Conservation (phyloP, 2,329 filamentous ascomycete species). For the Laburnicola sp. region DNA sequence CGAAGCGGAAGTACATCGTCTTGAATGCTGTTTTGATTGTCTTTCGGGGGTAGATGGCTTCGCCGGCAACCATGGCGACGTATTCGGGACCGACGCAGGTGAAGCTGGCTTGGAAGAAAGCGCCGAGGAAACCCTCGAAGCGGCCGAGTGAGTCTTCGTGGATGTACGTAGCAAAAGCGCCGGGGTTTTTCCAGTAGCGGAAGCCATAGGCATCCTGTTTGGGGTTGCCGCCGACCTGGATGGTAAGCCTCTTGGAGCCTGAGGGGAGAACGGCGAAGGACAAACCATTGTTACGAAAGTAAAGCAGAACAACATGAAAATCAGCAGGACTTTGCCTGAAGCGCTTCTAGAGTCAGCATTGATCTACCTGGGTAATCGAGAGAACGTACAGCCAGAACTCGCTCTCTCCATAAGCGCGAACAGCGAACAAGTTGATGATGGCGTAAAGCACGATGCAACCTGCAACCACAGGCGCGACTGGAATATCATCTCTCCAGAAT, state of each 20-base stretch:
- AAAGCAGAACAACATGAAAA: slow-evolving; percentile 45
- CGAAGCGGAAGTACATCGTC: slow-evolving; percentile 50
- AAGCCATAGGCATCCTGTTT: slow-evolving; percentile 42
- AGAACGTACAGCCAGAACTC: slow-evolving; percentile 41
- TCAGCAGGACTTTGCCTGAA: slow-evolving; percentile 44
- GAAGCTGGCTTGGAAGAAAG: slow-evolving; percentile 53
- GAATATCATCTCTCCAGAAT: slow-evolving; percentile 38
- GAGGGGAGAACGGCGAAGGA: no score
- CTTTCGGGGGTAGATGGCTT: slow-evolving; percentile 64
- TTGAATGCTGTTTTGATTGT: slow-evolving; percentile 64
- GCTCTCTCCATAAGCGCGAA: slow-evolving; percentile 44
- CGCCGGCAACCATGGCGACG: slow-evolving; percentile 63
- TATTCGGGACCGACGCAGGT: slow-evolving; percentile 55
- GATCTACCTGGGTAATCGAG: no score
- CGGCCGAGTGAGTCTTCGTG: slow-evolving; percentile 57
- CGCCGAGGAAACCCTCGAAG: slow-evolving; percentile 62
- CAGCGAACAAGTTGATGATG: slow-evolving; percentile 44
- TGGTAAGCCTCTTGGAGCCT: background rate
- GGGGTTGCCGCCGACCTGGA: slow-evolving; percentile 43
- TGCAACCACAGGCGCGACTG: slow-evolving; percentile 39
- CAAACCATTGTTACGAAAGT: slow-evolving; percentile 42
- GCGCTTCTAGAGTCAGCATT: slow-evolving; percentile 9
- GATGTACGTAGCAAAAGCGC: slow-evolving; percentile 34
- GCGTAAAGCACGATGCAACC: slow-evolving; percentile 39
- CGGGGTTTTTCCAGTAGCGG: slow-evolving; percentile 42